These are phyloP conservation scores for Gentiana straminea DNA, from an alignment of 257 asterid genomes.

Conservation along the genomic window DNA sequence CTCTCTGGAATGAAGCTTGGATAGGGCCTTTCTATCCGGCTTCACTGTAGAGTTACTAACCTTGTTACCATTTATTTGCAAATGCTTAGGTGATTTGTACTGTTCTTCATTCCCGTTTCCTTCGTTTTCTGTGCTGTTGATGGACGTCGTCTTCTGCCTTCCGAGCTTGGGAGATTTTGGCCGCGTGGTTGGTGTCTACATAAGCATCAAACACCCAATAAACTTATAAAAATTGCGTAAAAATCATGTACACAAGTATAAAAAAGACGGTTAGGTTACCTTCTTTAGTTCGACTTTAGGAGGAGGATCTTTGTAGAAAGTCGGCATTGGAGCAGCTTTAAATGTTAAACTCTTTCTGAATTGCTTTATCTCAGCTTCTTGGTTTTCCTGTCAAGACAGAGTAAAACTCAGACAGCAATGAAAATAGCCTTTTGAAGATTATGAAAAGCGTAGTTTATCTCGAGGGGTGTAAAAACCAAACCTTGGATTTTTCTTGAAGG, in stretches of 20 bases:
- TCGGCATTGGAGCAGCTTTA: slow-evolving; percentile 90
- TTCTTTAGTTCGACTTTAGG: slow-evolving; percentile 66
- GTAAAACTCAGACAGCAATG: neutral
- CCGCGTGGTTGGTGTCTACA: slow-evolving; percentile 70
- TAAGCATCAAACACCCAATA: neutral
- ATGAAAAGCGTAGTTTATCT: neutral
- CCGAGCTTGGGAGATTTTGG: slow-evolving; percentile 83
- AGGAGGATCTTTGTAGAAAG: slow-evolving; percentile 85
- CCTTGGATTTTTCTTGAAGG: slow-evolving; percentile 79
- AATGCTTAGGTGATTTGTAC: slow-evolving; percentile 28
- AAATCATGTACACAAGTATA: neutral
- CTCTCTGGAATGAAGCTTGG: slow-evolving; percentile 25
- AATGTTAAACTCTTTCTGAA: slow-evolving; percentile 67
- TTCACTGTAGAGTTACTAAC: slow-evolving; percentile 19
- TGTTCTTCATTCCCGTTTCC: slow-evolving; percentile 21
- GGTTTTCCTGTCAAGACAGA: slow-evolving; percentile 42
- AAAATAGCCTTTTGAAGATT: slow-evolving; percentile 5
- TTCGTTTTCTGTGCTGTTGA: slow-evolving; percentile 27
- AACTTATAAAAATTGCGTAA: neutral
- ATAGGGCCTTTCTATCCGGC: slow-evolving; percentile 24
- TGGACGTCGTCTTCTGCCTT: slow-evolving; percentile 34
- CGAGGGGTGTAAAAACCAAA: slow-evolving; percentile 9
- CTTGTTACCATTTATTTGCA: slow-evolving; percentile 18
- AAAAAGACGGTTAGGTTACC: slow-evolving; percentile 26
- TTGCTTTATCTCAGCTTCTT: slow-evolving; percentile 74